Evolutionary conservation across 352 stramenopile genomes (phyloP).

Genomic region (Phytophthora nicotianae): DNA sequence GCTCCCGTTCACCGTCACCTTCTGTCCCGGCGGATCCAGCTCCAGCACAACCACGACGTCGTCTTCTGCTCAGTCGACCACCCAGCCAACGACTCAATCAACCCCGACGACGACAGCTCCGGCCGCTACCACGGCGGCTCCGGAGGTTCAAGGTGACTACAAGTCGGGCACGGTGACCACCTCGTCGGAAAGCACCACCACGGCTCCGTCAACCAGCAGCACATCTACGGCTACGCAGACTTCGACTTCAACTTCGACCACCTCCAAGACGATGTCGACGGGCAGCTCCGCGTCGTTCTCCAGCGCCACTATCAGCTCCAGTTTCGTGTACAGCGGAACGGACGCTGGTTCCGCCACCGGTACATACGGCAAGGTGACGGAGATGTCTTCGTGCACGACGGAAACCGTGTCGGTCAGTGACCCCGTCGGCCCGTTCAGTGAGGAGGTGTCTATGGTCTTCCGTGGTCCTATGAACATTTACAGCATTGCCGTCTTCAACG

Average conservation of each 20-base stretch:
- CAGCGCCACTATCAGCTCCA: conserved; percentile 52
- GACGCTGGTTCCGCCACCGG: conserved; percentile 47
- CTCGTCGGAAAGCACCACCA: not conserved
- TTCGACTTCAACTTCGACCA: conserved; percentile 8
- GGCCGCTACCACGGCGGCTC: not conserved
- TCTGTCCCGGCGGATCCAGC: conserved; percentile 36
- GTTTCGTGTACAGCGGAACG: conserved; percentile 47
- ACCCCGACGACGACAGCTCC: not conserved
- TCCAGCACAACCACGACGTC: conserved; percentile 15
- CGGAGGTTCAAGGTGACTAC: not conserved
- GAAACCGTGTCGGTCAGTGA: conserved; percentile 39
- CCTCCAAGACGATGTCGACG: not conserved
- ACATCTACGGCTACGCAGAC: not conserved
- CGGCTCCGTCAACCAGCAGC: not conserved
- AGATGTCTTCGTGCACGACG: conserved; percentile 41
- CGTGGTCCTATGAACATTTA: conserved; percentile 61
- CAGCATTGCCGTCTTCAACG: conserved; percentile 59
- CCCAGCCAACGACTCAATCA: conserved; percentile 2
- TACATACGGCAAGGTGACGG: conserved; percentile 55
- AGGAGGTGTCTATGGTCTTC: conserved; percentile 67
- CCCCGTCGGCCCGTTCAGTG: conserved; percentile 52
- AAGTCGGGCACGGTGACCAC: not conserved
- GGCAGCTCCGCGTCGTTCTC: conserved; percentile 27
- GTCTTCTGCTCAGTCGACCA: conserved; percentile 23
- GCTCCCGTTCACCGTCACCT: conserved; percentile 56